These are phyloP conservation scores for Wallacemonas sp. DNA, from an alignment of 208 protist species.

Conservation along the genomic window DNA sequence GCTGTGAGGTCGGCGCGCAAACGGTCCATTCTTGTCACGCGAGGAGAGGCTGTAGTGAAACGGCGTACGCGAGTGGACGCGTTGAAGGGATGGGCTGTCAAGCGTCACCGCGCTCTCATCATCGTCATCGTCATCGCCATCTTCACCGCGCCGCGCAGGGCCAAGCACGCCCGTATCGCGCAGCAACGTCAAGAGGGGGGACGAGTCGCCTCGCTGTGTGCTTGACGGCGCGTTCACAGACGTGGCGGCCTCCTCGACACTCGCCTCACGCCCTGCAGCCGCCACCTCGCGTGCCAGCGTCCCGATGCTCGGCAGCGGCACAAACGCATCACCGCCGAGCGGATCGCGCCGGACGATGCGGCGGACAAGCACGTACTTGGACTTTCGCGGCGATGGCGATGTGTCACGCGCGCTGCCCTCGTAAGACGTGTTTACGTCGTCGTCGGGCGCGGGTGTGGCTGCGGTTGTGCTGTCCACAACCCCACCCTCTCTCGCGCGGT, in stretches of 20 bases:
- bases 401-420: too few species aligned
- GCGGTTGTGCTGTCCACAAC: neutral
- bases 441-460: neutral
- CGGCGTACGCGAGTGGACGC: neutral
- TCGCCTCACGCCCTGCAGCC: too few species aligned
- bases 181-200: too few species aligned
- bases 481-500: too few species aligned
- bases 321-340: neutral
- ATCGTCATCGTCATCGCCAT: too few species aligned
- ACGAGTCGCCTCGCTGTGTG: too few species aligned
- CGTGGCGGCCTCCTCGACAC: too few species aligned
- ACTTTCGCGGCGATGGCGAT: neutral
- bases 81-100: neutral
- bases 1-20: neutral
- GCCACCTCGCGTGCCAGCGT: neutral
- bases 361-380: conserved; percentile 1
- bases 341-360: conserved; percentile 7
- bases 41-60: neutral
- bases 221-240: too few species aligned
- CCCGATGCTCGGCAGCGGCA: conserved; percentile 3
- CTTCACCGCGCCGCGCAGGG: too few species aligned
- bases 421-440: neutral
- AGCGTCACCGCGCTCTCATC: too few species aligned
- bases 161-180: too few species aligned
- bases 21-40: too few species aligned